A percentile compares a stretch with the other conserved stretches of the same genome.
These are phyloP conservation scores for Trametes meyenii DNA, from an alignment of 768 basidiomycete species.

Conservation along the genomic window DNA sequence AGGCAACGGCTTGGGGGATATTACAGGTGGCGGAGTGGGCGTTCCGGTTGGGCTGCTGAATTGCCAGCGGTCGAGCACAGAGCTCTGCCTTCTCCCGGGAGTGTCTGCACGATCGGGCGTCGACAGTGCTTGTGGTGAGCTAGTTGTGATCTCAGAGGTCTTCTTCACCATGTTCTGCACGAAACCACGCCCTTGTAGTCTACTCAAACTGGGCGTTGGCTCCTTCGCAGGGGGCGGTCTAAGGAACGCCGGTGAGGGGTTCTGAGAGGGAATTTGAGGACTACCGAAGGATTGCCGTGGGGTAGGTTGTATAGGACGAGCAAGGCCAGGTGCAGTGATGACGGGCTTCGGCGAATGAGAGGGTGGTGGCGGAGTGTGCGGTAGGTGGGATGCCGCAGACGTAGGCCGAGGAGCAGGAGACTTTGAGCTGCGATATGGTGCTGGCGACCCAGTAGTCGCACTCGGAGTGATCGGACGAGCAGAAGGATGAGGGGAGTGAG, in stretches of 20 bases:
- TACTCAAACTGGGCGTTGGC: constrained; percentile 78
- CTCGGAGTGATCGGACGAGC: constrained; percentile 15
- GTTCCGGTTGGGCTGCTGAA: constrained; percentile 39
- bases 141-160: constrained; percentile 53
- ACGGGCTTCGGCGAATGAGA: constrained; percentile 31
- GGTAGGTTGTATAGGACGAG: constrained; percentile 55
- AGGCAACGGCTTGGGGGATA: constrained; percentile 42
- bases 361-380: constrained; percentile 28
- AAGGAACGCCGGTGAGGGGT: constrained; percentile 61
- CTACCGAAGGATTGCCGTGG: constrained; percentile 47
- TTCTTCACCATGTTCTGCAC: constrained; percentile 82
- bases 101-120: constrained; percentile 39
- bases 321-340: constrained; percentile 40
- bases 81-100: constrained; percentile 35
- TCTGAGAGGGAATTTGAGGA: constrained; percentile 47
- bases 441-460: constrained; percentile 1
- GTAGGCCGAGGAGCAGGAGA: constrained; percentile 20
- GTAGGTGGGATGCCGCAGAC: constrained; percentile 14
- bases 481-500: constrained; percentile 14
- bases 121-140: constrained; percentile 38
- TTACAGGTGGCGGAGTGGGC: constrained; percentile 42
- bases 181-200: constrained; percentile 83
- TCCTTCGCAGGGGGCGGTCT: constrained; percentile 63
- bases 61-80: constrained; percentile 77
- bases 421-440: constrained; percentile 5